Evolutionary conservation across 2,329 filamentous ascomycete species (phyloP), one percentile per base, ranked within the genome.

Genomic region (Pseudocercospora pini-densiflorae): DNA sequence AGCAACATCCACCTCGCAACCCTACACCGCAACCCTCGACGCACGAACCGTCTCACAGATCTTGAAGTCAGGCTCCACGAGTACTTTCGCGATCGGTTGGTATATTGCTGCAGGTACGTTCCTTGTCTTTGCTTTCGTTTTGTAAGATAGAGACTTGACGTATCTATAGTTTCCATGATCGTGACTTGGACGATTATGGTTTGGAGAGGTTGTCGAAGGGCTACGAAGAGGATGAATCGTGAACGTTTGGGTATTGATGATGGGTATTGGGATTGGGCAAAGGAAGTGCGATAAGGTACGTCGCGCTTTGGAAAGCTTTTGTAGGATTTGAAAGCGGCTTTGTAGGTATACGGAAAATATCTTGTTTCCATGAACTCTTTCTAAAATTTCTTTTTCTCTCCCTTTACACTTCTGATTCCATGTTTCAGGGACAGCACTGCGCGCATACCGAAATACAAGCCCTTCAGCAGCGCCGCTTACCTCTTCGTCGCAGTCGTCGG

Each of bases 201-300:
- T 10, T 19, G 19, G 31, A 19, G 55, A 58, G 55, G 55, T 8
- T 58, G 55, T 21, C 27, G 9, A 8, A 36, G 31, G 5, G 55
- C 55, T 2, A 58, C 51, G 51, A 33, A 31, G 24, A 31, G 16
- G 51, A 27, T 27, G 23, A 55, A 55, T 31, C 21, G 51, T 1
- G 51, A 51, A 23, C 47, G 47, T 2, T 4, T 10, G 21, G 27
- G 10, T 8, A 9, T 29, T 31, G 51, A 55, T 55, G 51, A 31
- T n/a, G 51, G 51, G 27, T 55, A 33, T 55, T 55, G 51, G 51
- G 51, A 55, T 33, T 55, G 51, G 51, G 51, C 51, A 1, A 55
- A 55, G 33, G 33, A 16, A 16, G 33, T 36, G 14, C 12, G 10
- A 10, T 12, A 14, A 16, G 10, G 33, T 16, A 14, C 1, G 29